Conservation (phyloP, 2,329 filamentous ascomycete genomes). For the Amesomyces nigricolor region DNA sequence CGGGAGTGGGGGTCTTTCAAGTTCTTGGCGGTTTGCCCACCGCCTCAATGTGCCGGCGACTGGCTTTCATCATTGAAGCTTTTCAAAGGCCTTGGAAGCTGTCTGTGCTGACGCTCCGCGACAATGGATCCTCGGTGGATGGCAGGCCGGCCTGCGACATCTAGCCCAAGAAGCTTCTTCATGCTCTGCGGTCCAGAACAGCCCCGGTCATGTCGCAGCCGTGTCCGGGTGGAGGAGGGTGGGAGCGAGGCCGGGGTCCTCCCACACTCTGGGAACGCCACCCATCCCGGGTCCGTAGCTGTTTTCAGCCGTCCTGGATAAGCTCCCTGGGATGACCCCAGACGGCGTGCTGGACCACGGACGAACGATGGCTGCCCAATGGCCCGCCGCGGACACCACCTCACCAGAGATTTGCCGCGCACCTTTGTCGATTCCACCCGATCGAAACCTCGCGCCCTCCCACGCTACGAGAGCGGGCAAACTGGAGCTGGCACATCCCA, state of each 20-base stretch:
- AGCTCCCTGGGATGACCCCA: slow-evolving; percentile 10
- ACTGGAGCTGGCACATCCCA: too few species aligned
- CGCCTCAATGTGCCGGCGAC: too few species aligned
- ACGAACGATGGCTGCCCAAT: slow-evolving; percentile 3
- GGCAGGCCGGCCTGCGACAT: neutral
- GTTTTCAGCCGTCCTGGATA: slow-evolving; percentile 9
- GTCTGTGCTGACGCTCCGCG: neutral
- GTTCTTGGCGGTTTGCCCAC: neutral
- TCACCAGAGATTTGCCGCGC: slow-evolving; percentile 3
- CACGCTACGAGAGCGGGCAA: slow-evolving; percentile 1
- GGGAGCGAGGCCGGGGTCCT: slow-evolving; percentile 9
- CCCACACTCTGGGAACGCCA: slow-evolving; percentile 14
- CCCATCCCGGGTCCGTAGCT: slow-evolving; percentile 12
- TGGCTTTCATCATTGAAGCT: neutral
- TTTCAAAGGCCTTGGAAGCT: neutral
- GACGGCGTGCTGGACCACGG: neutral
- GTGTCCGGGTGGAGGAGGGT: neutral
- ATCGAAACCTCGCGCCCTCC: slow-evolving; percentile 13
- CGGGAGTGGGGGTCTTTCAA: neutral
- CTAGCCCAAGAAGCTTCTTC: neutral
- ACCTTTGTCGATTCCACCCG: slow-evolving; percentile 2
- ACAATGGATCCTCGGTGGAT: neutral
- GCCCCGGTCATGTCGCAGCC: neutral
- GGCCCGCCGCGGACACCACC: neutral
- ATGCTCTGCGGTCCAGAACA: slow-evolving; percentile 5